Evolutionary conservation across 768 basidiomycete species (phyloP).

Genomic region (Macrolepiota dolichaula): DNA sequence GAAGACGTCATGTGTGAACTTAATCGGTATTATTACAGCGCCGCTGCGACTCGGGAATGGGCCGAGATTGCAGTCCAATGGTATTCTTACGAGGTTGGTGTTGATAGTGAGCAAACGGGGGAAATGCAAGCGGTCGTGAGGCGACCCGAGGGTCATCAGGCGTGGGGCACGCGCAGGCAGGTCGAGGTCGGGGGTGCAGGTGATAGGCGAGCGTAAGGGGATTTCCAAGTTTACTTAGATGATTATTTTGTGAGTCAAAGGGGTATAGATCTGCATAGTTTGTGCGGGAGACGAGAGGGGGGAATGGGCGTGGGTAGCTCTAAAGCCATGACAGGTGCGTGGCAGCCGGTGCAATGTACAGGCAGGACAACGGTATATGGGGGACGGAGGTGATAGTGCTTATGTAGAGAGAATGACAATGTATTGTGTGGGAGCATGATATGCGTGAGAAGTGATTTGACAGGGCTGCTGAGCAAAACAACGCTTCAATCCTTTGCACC

Average conservation of each 20-base stretch:
- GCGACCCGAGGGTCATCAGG: slow-evolving; percentile 39
- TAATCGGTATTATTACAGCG: slow-evolving; percentile 29
- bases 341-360: not conserved
- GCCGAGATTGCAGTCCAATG: slow-evolving; percentile 45
- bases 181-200: slow-evolving; percentile 33
- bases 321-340: not conserved
- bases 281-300: not conserved
- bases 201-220: not conserved
- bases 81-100: slow-evolving; percentile 55
- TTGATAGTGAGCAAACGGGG: slow-evolving; percentile 44
- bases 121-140: slow-evolving; percentile 33
- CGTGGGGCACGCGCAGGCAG: slow-evolving; percentile 43
- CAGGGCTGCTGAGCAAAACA: slow-evolving; percentile 3
- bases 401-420: not conserved
- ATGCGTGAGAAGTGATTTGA: slow-evolving; percentile 16
- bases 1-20: slow-evolving; percentile 1
- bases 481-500: slow-evolving; percentile 8
- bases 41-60: slow-evolving; percentile 45
- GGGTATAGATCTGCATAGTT: not conserved
- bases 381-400: not conserved
- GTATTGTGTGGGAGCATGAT: not conserved
- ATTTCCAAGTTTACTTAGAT: not conserved
- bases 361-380: not conserved
- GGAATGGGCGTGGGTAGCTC: not conserved
- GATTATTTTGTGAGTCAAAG: not conserved